Conservation (phyloP, 106 monocot genomes). For the Acorus gramineus region DNA sequence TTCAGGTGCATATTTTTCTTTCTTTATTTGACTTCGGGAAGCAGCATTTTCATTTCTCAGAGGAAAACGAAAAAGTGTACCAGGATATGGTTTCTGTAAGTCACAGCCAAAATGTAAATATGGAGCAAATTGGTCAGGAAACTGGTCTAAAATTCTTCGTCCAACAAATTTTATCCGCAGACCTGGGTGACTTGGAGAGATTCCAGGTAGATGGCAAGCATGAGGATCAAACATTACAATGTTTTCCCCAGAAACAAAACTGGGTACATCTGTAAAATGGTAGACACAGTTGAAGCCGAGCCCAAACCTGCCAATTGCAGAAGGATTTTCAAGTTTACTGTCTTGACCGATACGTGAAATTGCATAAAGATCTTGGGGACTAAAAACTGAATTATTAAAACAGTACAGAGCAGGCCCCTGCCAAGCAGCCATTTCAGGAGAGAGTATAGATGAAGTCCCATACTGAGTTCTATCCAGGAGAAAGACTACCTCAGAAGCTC, state of each 20-base stretch:
- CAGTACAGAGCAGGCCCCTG: conserved; percentile 99
- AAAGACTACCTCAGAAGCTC: conserved; percentile 92
- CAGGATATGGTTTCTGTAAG: conserved; percentile 74
- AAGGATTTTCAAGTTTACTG: conserved; percentile 91
- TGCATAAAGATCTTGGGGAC: conserved; percentile 91
- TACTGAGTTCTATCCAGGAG: conserved; percentile 91
- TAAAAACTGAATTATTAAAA: conserved; percentile 93
- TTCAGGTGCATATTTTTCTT: conserved; percentile 85
- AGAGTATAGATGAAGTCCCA: conserved; percentile 93
- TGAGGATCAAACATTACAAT: conserved; percentile 99
- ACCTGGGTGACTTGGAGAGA: conserved; percentile 94
- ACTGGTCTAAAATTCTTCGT: conserved; percentile 78
- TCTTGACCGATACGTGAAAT: conserved; percentile 98
- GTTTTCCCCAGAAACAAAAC: conserved; percentile 97
- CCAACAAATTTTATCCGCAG: conserved; percentile 86
- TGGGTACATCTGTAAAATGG: conserved; percentile 96
- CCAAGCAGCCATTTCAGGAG: conserved; percentile 99
- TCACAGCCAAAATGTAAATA: conserved; percentile 98
- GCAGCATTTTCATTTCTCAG: conserved; percentile 72
- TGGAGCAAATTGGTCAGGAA: conserved; percentile 96
- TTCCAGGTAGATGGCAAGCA: conserved; percentile 84
- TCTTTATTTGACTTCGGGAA: conserved; percentile 95
- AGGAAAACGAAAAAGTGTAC: conserved; percentile 95
- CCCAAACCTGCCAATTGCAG: conserved; percentile 95
- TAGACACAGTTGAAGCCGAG: conserved; percentile 99